These are phyloP conservation scores for Penicillium janthinellum DNA, from an alignment of 2,329 filamentous ascomycete genomes.

Conservation along the genomic window DNA sequence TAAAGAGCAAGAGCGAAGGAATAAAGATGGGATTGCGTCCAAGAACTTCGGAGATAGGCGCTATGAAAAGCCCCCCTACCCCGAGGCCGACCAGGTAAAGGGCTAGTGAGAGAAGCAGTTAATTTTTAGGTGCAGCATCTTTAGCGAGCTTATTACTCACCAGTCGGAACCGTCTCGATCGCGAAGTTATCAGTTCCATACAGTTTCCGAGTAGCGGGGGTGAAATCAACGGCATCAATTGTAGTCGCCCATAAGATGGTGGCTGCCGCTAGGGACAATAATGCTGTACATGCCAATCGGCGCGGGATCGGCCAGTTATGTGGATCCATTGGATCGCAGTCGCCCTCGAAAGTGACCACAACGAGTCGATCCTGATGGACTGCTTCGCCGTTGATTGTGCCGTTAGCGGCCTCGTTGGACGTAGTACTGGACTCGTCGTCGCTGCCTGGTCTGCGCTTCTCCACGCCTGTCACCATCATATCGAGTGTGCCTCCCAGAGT, in stretches of 20 bases:
- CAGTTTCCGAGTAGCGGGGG: background rate
- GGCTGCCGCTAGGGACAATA: background rate
- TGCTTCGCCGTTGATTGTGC: background rate
- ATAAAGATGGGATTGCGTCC: slow-evolving; percentile 14
- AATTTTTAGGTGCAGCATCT: background rate
- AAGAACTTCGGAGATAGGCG: slow-evolving; percentile 12
- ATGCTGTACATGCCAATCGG: background rate
- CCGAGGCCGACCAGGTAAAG: slow-evolving; percentile 10
- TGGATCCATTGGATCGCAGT: background rate
- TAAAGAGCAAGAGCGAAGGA: background rate
- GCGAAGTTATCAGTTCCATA: background rate
- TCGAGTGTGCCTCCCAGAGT: slow-evolving; percentile 9
- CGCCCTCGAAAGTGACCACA: background rate
- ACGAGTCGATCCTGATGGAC: background rate
- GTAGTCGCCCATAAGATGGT: background rate
- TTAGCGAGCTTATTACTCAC: background rate
- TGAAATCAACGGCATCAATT: background rate
- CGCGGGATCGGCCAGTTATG: background rate
- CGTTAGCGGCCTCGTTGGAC: background rate
- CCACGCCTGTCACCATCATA: slow-evolving; percentile 15
- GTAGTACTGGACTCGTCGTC: background rate
- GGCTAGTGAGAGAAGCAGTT: background rate
- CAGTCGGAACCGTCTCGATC: background rate
- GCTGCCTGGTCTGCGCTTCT: background rate
- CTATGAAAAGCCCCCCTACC: slow-evolving; percentile 8